Conservation (phyloP, 31 red algal species). For the Asparagopsis taxiformis region DNA sequence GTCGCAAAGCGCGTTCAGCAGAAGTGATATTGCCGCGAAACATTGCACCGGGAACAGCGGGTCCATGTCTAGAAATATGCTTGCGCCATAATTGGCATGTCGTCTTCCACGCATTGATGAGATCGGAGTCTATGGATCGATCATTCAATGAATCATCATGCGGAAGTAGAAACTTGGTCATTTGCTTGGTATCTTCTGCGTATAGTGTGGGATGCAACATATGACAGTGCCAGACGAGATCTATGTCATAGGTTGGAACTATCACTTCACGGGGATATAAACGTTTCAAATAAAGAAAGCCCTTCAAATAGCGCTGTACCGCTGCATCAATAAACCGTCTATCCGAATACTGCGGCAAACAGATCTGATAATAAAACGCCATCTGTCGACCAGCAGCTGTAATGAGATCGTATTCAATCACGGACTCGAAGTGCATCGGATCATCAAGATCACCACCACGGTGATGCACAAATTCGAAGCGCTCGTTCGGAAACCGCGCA, state of each 20-base stretch:
- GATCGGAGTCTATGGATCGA: conserved; percentile 2
- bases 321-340: neutral
- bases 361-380: conserved; percentile 12
- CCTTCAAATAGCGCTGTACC: conserved; percentile 7
- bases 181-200: neutral
- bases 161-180: conserved; percentile 4
- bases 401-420: conserved; percentile 7
- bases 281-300: neutral
- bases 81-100: conserved; percentile 10
- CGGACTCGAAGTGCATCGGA: neutral
- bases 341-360: conserved; percentile 10
- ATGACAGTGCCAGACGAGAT: conserved; percentile 20
- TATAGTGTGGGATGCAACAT: conserved; percentile 18
- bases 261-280: conserved; percentile 4
- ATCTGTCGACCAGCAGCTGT: conserved; percentile 18
- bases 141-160: conserved; percentile 15
- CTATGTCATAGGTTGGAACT: no score
- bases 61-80: neutral
- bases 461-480: conserved; percentile 7
- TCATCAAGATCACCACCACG: neutral
- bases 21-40: neutral
- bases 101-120: conserved; percentile 5
- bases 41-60: conserved; percentile 6
- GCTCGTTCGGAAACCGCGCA: neutral
- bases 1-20: neutral